Evolutionary conservation across 75 land plant genomes (phyloP).

Genomic region (Pinus albicaulis): DNA sequence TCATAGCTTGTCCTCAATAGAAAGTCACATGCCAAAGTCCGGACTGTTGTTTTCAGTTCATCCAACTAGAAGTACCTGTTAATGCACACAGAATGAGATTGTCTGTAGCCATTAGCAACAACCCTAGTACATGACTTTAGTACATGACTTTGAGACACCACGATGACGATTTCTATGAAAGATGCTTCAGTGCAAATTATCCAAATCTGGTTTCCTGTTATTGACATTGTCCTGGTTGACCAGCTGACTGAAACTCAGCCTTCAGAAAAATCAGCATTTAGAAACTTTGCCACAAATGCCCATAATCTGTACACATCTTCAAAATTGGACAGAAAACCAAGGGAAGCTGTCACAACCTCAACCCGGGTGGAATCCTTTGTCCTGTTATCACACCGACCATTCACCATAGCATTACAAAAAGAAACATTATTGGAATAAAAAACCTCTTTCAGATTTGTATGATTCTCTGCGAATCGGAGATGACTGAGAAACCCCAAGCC

Average conservation of each 20-base stretch:
- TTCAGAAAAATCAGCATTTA: constrained; percentile 40
- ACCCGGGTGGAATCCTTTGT: background rate
- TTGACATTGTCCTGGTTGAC: background rate
- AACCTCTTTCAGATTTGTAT: background rate
- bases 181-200: background rate
- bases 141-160: background rate
- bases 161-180: background rate
- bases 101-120: background rate
- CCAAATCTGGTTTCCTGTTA: background rate
- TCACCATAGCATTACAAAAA: constrained; percentile 3
- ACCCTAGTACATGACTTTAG: background rate
- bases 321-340: constrained; percentile 39
- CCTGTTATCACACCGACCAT: constrained; percentile 2
- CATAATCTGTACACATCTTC: constrained; percentile 56
- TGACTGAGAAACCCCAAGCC: constrained; percentile 38
- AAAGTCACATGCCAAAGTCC: background rate
- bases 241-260: constrained; percentile 13
- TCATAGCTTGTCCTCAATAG: background rate
- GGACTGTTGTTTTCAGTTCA: background rate
- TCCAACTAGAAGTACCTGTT: background rate
- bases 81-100: background rate
- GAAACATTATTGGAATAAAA: constrained; percentile 2
- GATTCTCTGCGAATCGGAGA: constrained; percentile 9
- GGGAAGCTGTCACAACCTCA: constrained; percentile 35
- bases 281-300: constrained; percentile 46